Base-by-base conservation (phyloP, 768 basidiomycete genomes). In the Pleurotus sapidus region DNA sequence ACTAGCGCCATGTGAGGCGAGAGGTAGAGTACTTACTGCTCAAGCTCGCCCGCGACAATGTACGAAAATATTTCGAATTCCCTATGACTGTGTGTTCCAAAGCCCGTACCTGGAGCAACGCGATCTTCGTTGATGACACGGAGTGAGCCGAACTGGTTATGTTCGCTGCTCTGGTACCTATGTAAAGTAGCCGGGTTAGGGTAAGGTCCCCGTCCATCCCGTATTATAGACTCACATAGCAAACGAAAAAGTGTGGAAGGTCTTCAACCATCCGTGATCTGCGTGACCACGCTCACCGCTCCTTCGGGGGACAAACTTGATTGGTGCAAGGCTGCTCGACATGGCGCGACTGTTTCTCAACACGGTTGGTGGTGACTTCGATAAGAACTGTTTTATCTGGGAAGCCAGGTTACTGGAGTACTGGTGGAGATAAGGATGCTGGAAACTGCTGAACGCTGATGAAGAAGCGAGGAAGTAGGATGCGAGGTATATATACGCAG, bases 51-150 rank as follows among this genome's bases (percentile, higher is more conserved):
- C 17, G 74, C 69, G 39, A 96, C 84, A 56, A 95, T 76, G 67
- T 97, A 96, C 1, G 87, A 88, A 74, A 95, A 97, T 60, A 97
- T 98, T 65, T 97, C 94, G 62, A 91, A 92, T 68, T 91, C 88
- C 30, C 84, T 78, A 65, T 95, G 93, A 5, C 81, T 78, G 70
- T 95, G 92, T 0, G 86, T 88, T 2, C 91, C 93, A 61, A 98
- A 98, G 0, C 96, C 96, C 15, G 84, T 87, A 15, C 72, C 65
- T 5, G 88, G 73, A 3, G 79, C 80, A 40, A 95, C 90, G n/a
- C 91, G 86, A 64, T 94, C 93, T 70, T 97, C 95, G 73, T 97
- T 97, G 70, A 98, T 87, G 37, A 98, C 91, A 7, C 95, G 84
- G 1, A 98, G 81, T 14, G 83, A 64, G 1, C 95, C 91, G 61